Evolutionary conservation across 495 filamentous ascomycete species (phyloP).

Genomic region (Neurospora sp.): DNA sequence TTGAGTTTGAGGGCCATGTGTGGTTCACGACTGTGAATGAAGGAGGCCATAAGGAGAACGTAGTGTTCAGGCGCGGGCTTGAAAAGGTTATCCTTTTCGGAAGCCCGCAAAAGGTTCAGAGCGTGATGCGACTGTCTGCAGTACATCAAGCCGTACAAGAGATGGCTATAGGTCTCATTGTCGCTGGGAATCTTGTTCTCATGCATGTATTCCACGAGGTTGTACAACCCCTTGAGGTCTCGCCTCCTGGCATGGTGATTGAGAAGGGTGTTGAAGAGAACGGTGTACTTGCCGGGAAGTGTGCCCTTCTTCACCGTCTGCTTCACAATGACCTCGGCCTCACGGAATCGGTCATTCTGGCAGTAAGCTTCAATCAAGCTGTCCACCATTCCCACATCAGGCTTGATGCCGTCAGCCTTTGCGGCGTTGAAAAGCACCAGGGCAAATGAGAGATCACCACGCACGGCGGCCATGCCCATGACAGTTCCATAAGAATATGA

Average conservation of each 20-base stretch:
- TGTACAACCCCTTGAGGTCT: constrained; percentile 50
- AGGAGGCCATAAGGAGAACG: constrained; percentile 21
- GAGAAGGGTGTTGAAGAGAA: constrained; percentile 74
- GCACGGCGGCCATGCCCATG: constrained; percentile 58
- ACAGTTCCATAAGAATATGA: constrained; percentile 56
- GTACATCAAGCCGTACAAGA: constrained; percentile 60
- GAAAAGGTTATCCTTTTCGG: constrained; percentile 48
- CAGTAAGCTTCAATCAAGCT: constrained; percentile 60
- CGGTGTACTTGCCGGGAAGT: constrained; percentile 32
- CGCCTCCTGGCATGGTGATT: constrained; percentile 53
- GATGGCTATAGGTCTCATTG: constrained; percentile 58
- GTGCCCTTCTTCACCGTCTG: constrained; percentile 29
- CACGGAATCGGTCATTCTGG: constrained; percentile 44
- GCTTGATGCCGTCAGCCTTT: constrained; percentile 28
- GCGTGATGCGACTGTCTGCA: constrained; percentile 55
- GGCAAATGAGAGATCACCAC: constrained; percentile 63
- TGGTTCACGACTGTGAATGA: constrained; percentile 28
- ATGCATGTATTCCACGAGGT: constrained; percentile 54
- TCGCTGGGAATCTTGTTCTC: constrained; percentile 47
- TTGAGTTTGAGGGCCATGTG: constrained; percentile 20
- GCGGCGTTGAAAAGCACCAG: constrained; percentile 52
- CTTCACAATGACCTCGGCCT: constrained; percentile 51
- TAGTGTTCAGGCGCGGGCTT: constrained; percentile 52
- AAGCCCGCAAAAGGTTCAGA: constrained; percentile 47
- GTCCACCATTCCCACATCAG: constrained; percentile 44